Conservation (phyloP, 495 filamentous ascomycete genomes). For the Hyaloscypha bicolor region DNA sequence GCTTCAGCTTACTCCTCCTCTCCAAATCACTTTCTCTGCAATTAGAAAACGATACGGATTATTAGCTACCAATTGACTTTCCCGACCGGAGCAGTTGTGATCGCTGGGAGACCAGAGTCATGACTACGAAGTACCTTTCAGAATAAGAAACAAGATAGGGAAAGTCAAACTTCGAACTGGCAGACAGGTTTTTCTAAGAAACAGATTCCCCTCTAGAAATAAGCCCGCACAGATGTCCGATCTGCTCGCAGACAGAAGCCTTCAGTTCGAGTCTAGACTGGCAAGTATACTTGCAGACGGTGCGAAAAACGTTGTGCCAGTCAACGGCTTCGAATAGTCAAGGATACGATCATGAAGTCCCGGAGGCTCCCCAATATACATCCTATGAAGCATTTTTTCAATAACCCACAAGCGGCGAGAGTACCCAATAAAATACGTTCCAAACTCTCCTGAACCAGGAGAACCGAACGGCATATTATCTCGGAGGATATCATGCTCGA, state of each 20-base stretch:
- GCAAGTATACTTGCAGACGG: constrained; percentile 49
- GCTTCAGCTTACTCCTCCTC: too few relatives aligned
- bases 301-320: constrained; percentile 56
- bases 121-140: too few relatives aligned
- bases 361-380: constrained; percentile 58
- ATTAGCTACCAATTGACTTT: too few relatives aligned
- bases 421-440: constrained; percentile 64
- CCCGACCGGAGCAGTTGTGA: too few relatives aligned
- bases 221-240: too few relatives aligned
- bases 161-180: too few relatives aligned
- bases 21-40: too few relatives aligned
- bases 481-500: constrained; percentile 55
- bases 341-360: constrained; percentile 58
- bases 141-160: too few relatives aligned
- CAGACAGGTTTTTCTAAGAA: too few relatives aligned
- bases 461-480: constrained; percentile 65
- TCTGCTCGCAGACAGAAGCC: background rate
- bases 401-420: constrained; percentile 57
- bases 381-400: constrained; percentile 59
- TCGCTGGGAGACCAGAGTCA: too few relatives aligned
- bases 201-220: too few relatives aligned
- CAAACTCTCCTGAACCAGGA: constrained; percentile 53
- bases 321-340: constrained; percentile 56
- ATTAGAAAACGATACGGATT: too few relatives aligned
- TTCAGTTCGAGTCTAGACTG: constrained; percentile 34